These are phyloP conservation scores for Cryphonectria parasitica DNA, from an alignment of 2,329 filamentous ascomycete genomes.

Conservation along the genomic window DNA sequence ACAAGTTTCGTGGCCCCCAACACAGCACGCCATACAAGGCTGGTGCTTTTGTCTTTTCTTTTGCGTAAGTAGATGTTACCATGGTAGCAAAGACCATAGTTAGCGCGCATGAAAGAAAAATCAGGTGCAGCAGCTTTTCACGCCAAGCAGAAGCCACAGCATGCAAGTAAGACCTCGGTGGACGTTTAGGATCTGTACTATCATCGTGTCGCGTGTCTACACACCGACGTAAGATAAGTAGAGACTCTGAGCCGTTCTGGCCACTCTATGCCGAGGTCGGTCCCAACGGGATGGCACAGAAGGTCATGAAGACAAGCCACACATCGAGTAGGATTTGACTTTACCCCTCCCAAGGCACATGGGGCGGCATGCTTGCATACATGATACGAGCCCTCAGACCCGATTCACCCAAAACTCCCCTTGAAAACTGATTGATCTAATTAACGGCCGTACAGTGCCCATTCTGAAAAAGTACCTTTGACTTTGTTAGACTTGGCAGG, in stretches of 20 bases:
- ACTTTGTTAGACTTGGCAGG: neutral
- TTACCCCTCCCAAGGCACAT: neutral
- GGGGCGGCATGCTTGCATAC: neutral
- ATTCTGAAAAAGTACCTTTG: neutral
- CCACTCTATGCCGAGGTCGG: constrained; percentile 3
- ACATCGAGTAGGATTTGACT: neutral
- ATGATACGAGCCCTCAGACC: neutral
- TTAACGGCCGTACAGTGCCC: constrained; percentile 23
- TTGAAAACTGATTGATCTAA: constrained; percentile 3
- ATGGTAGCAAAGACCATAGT: neutral
- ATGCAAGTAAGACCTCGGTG: neutral
- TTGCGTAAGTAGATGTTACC: neutral
- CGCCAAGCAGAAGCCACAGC: neutral
- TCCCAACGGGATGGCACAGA: constrained; percentile 12
- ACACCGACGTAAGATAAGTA: neutral
- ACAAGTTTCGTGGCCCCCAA: neutral
- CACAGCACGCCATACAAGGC: neutral
- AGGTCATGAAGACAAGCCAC: neutral
- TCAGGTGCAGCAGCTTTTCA: neutral
- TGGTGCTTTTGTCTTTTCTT: neutral
- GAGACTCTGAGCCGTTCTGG: constrained; percentile 11
- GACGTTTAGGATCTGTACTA: neutral
- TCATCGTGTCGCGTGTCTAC: neutral
- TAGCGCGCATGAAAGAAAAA: neutral
- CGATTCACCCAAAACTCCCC: constrained; percentile 15